Base-by-base conservation (phyloP, 768 basidiomycete species). In the Tulasnella sp. region DNA sequence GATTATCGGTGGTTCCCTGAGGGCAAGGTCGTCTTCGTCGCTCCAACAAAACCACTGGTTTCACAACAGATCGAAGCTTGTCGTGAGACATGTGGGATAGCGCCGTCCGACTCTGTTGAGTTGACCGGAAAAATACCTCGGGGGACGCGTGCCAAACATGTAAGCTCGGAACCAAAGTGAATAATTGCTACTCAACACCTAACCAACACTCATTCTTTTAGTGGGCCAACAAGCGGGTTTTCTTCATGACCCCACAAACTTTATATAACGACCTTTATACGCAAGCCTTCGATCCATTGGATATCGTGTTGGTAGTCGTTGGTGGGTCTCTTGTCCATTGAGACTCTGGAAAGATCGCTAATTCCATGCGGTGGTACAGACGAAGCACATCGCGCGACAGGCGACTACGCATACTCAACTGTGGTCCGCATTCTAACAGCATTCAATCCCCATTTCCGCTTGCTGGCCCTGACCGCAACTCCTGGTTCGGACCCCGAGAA, bases 231-330 rank as follows among this genome's bases (percentile, higher is more conserved):
- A 91, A 89, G 67, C 77, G 91, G 0, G 82, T 96, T 21, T 92
- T 95, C 68, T 97, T 90, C 68, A 92, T 94, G 83, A 97, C 94
- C 0, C 92, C 94, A 0, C 96, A 98, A 68, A 97, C 95, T 0
- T 77, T 98, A 23, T 76, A 87, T 61, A 95, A 95, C 62, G 96
- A 99, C 68, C 74, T 98, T 21, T 72, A 71, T 5, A 79, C 76
- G 1, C 84, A 83, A 42, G 81, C 76, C 27, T 86, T 91, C 66
- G 88, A 98, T 66, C 77, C 83, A 0, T 70, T 75, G 30, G 86
- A 92, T 66, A 85, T 99, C 24, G 77, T 95, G 27, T 80, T 96
- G 41, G 72, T 96, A 10, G 93, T 99, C 26, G 77, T 98, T 55
- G 95, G 95, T 87, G 62, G 45, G 77, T 65, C 15, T 30, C 41